Conservation (phyloP, 208 protist species). For the Angomonas deanei region DNA sequence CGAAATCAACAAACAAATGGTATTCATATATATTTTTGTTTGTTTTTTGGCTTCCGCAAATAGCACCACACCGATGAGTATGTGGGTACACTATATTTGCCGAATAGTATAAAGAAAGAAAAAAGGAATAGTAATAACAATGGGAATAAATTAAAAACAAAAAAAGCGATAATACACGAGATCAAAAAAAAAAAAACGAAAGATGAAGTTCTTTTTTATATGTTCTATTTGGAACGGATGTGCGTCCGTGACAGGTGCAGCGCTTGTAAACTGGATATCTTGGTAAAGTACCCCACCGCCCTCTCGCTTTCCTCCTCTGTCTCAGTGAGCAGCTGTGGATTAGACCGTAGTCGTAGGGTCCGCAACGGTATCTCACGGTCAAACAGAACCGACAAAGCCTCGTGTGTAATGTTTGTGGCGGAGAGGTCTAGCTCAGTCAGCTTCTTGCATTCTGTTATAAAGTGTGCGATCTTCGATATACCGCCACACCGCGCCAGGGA, state of each 20-base stretch:
- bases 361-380: neutral
- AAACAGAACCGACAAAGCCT: neutral
- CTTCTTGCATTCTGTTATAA: neutral
- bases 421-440: slow-evolving; percentile 44
- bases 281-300: slow-evolving; percentile 11
- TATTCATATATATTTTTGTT: too few relatives aligned
- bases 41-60: too few relatives aligned
- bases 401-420: slow-evolving; percentile 14
- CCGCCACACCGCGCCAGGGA: slow-evolving; percentile 22
- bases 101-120: slow-evolving; percentile 7
- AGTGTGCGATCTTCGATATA: slow-evolving; percentile 2
- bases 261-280: slow-evolving; percentile 1
- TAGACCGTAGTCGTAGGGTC: neutral
- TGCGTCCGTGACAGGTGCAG: slow-evolving; percentile 6
- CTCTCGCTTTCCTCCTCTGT: neutral
- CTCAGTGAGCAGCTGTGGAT: neutral
- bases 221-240: neutral
- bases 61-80: neutral
- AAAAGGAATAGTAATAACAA: neutral
- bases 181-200: neutral
- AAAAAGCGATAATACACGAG: neutral
- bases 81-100: neutral
- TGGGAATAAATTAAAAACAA: neutral
- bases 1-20: too few relatives aligned
- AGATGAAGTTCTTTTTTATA: neutral